Evolutionary conservation across 2,329 filamentous ascomycete species (phyloP).

Genomic region (Neonectria ditissima): DNA sequence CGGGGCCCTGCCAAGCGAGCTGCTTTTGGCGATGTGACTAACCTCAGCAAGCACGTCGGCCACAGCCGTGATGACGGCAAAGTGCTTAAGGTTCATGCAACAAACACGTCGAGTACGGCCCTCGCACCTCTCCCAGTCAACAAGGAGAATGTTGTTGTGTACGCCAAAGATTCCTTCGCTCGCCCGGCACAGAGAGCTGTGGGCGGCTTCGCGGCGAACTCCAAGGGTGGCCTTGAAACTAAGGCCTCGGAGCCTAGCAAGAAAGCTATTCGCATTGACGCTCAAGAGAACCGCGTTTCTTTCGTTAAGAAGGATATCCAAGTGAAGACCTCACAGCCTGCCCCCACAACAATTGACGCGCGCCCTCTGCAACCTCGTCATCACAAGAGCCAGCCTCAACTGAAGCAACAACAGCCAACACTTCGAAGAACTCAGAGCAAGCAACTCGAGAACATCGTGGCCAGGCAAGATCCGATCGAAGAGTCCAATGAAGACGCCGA

Average conservation of each 20-base stretch:
- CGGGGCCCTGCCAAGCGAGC: slow-evolving; percentile 74
- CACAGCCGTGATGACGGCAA: slow-evolving; percentile 51
- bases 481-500: slow-evolving; percentile 22
- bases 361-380: slow-evolving; percentile 57
- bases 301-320: slow-evolving; percentile 39
- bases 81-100: slow-evolving; percentile 47
- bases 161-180: slow-evolving; percentile 52
- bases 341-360: slow-evolving; percentile 35
- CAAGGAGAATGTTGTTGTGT: slow-evolving; percentile 58
- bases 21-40: slow-evolving; percentile 86
- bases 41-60: slow-evolving; percentile 61
- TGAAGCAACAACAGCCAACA: slow-evolving; percentile 56
- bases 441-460: slow-evolving; percentile 47
- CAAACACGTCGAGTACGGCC: slow-evolving; percentile 42
- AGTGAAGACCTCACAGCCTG: slow-evolving; percentile 31
- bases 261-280: slow-evolving; percentile 34
- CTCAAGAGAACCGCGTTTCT: slow-evolving; percentile 28
- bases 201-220: slow-evolving; percentile 36
- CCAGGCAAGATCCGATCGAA: slow-evolving; percentile 34
- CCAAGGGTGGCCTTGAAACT: slow-evolving; percentile 39
- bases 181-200: slow-evolving; percentile 52
- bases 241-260: slow-evolving; percentile 42
- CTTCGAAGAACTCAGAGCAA: slow-evolving; percentile 60
- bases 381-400: slow-evolving; percentile 65
- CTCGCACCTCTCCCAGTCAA: slow-evolving; percentile 45